Base-by-base conservation (phyloP, 78 protist genomes). In the Dictyostelium citrinum region DNA sequence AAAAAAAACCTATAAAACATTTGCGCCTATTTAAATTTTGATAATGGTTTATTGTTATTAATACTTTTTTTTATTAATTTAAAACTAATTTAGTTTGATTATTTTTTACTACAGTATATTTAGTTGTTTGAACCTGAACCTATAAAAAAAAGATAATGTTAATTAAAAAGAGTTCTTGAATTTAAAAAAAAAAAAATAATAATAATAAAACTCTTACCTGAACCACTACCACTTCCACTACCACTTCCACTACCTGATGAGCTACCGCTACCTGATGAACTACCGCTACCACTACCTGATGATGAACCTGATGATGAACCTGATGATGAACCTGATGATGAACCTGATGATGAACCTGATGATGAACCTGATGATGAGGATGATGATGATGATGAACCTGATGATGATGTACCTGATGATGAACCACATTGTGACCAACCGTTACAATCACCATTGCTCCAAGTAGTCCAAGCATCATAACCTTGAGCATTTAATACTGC, bases 401-500 rank as follows among this genome's bases (percentile, higher is more conserved):
- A 39, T 9, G 51, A 41, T 35, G 82, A 77, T 39, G 58, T 2
- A 35, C 51, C 27, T 39, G 75, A 22, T 27, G 88, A 41, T 64
- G 88, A 64, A 24, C 88, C 70, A 82, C 92, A 86, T 58, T 86
- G 39, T 39, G 33, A 76, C 92, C 92, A 86, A 16, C 45, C 29
- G 11, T 12, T 76, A 51, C 92, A 86, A 29, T 86, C 92, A 6
- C 92, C 92, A 29, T 55, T 74, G 12, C 16, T 22, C 93, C 93
- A 88, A 7, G 93, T 88, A 33, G 85, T 78, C 93, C 93, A 88
- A 5, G 93, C 93, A 31, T 78, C 58, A 39, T 67, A 88, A 78
- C 93, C 93, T 88, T 88, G 93, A 12, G 93, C 84, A 33, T 78
- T 79, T 71, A 77, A 78, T 5, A 88, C 93, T 3, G 77, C 80